Evolutionary conservation across 2,329 filamentous ascomycete genomes (phyloP), one percentile per base, ranked within the genome.

Genomic region (Fusarium sp.): DNA sequence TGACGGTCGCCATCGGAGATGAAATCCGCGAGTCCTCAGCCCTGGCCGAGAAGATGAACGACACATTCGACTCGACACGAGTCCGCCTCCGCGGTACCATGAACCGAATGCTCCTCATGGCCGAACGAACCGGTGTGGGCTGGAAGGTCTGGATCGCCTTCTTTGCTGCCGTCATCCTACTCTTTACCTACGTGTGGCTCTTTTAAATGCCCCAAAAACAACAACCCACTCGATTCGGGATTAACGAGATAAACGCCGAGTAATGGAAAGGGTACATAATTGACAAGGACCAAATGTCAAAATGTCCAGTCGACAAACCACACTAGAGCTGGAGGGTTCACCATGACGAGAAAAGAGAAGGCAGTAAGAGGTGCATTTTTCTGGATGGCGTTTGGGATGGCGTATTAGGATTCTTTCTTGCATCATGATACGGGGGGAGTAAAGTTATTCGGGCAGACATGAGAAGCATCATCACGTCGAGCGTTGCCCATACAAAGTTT

Each of bases 81-180:
- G 85, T 95, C 62, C 90, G 94, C 73, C 86, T 99, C 71, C 90
- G 92, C 52, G 95, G 96, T 63, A 98, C 97, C 20, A 98, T 99
- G 97, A 98, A 95, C 81, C 89, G 95, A 68, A 99, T 99, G 97
- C 85, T 98, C 75, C 82, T 96, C 63, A 99, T 99, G 97, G 97
- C 97, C 6, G 90, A 98, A 85, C 89, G 91, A 79, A 97, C 95
- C 3, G 97, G 97, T n/a, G 92, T 99, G 11, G 93, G 95, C 79
- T 99, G 97, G 97, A 96, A 90, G 84, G 93, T 95, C 66, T 99
- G 97, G 97, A 82, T 98, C 61, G 88, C 87, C 50, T 99, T 99
- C 84, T 98, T 99, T 82, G 88, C 91, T 7, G 93, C 92, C 38
- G 94, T 98, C 20, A 90, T 93, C 72, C 81, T 96, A 65, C 82